Evolutionary conservation across 139 green algal species (phyloP).

Genomic region (Coccomyxa sp.): DNA sequence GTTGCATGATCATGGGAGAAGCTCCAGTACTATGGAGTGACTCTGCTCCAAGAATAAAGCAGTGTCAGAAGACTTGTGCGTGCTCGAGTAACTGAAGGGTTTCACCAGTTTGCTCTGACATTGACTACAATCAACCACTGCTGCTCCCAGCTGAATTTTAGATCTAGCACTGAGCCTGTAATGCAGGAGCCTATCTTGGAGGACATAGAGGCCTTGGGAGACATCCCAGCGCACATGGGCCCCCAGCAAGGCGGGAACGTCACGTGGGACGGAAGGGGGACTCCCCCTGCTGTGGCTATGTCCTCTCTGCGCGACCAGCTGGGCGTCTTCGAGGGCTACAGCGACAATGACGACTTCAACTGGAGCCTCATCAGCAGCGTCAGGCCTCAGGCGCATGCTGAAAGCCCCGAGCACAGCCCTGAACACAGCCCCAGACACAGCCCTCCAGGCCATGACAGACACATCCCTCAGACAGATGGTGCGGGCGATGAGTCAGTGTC

Average conservation of each 20-base stretch:
- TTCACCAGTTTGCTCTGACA: no score
- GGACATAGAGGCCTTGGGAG: neutral
- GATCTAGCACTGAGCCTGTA: no score
- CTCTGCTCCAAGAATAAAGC: no score
- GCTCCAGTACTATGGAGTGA: no score
- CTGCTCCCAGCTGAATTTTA: no score
- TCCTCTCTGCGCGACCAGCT: neutral
- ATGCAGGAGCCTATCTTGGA: neutral
- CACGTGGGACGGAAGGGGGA: neutral
- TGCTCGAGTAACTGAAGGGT: no score
- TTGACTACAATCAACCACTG: no score
- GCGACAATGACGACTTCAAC: neutral
- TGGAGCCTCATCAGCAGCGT: neutral
- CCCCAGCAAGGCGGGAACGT: neutral
- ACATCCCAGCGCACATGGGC: neutral
- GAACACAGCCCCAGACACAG: neutral
- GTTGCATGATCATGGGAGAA: no score
- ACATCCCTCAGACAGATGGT: neutral
- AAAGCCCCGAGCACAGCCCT: neutral
- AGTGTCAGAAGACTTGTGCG: no score
- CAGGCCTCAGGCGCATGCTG: no score
- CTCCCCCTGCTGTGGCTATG: neutral
- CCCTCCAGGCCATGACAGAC: neutral
- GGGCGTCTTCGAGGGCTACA: neutral
- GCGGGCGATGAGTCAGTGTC: neutral